A percentile compares a stretch with the other conserved stretches of the same genome.
Evolutionary conservation across 2,329 filamentous ascomycete genomes (phyloP).

Genomic region (Pestalotiopsis fici): DNA sequence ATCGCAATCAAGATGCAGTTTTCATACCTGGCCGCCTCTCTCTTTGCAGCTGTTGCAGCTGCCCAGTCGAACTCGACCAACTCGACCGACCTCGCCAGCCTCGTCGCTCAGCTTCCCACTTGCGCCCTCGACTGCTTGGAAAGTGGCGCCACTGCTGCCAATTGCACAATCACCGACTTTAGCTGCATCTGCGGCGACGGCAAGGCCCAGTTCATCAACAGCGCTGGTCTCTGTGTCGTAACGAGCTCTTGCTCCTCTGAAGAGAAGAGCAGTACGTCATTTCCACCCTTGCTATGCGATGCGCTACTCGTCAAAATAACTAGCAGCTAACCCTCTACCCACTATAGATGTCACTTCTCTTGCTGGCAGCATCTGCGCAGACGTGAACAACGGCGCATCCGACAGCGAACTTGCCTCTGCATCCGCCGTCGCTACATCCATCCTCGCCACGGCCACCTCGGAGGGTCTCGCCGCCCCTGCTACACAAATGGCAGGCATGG

Average conservation of each 20-base stretch:
- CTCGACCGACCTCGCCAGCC: constrained; percentile 21
- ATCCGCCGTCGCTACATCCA: constrained; percentile 26
- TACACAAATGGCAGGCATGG: constrained; percentile 25
- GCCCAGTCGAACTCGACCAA: constrained; percentile 16
- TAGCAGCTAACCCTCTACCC: neutral
- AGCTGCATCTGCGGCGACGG: constrained; percentile 26
- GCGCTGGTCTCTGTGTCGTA: constrained; percentile 21
- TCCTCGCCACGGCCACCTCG: constrained; percentile 17
- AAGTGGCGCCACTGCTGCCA: constrained; percentile 19
- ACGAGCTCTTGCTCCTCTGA: constrained; percentile 17
- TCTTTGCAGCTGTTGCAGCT: constrained; percentile 21
- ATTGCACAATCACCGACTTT: constrained; percentile 28
- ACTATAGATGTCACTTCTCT: constrained; percentile 18
- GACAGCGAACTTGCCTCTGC: constrained; percentile 28
- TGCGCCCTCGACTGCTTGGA: constrained; percentile 28
- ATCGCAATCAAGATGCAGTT: constrained; percentile 17
- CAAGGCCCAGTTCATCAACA: constrained; percentile 21
- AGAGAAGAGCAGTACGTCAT: constrained; percentile 24
- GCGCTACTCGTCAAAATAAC: no score
- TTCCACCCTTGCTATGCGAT: neutral
- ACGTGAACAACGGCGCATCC: constrained; percentile 21
- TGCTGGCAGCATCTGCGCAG: constrained; percentile 27
- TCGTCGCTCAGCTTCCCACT: constrained; percentile 27
- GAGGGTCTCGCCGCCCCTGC: constrained; percentile 18
- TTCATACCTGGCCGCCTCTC: constrained; percentile 17